phyloP scores from a whole-genome alignment of 2,329 filamentous ascomycete species.

The Orbilia blumenaviensis region DNA sequence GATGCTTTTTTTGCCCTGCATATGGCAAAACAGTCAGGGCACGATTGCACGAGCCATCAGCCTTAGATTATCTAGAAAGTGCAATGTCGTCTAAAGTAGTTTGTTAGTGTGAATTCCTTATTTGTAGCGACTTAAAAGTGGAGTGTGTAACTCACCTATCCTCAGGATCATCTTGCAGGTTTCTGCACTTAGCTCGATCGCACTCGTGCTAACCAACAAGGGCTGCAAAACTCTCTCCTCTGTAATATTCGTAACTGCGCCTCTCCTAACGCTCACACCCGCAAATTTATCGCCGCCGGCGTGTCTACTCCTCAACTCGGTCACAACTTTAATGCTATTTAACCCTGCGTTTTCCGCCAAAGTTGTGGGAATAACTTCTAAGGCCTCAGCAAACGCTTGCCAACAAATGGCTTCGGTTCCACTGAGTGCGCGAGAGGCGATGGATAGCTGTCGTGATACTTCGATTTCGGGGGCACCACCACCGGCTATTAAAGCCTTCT shows the following conservation, averaged over 20 bases:
- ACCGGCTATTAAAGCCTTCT: conserved; percentile 97
- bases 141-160: conserved; percentile 62
- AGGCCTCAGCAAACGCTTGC: conserved; percentile 97
- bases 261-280: conserved; percentile 96
- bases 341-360: conserved; percentile 96
- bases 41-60: background rate
- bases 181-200: conserved; percentile 95
- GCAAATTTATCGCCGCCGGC: conserved; percentile 95
- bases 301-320: conserved; percentile 91
- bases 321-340: conserved; percentile 99
- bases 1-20: background rate
- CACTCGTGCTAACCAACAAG: conserved; percentile 93
- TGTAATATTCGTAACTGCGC: conserved; percentile 92
- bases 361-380: conserved; percentile 96
- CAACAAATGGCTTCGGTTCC: conserved; percentile 98
- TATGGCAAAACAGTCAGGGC: background rate
- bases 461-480: conserved; percentile 97
- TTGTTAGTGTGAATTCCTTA: background rate
- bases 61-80: conserved; percentile 39
- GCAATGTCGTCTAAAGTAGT: conserved; percentile 42
- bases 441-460: conserved; percentile 84
- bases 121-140: background rate
- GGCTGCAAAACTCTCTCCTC: conserved; percentile 98
- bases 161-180: conserved; percentile 94
- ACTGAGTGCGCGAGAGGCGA: conserved; percentile 80